A percentile compares a stretch with the other conserved stretches of the same genome.
Evolutionary conservation across 345 rosid genomes (phyloP).

Genomic region (Brassica incana): DNA sequence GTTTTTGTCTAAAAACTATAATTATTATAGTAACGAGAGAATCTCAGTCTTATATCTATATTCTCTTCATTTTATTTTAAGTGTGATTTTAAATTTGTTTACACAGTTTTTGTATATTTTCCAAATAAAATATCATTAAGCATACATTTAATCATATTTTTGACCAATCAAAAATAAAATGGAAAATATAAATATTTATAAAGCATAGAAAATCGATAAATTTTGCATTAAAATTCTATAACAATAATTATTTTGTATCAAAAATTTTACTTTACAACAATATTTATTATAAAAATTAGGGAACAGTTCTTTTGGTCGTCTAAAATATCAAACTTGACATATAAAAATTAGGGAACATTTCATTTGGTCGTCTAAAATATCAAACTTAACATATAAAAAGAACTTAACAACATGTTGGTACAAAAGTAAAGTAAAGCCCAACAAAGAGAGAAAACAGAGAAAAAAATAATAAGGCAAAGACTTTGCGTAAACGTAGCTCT

Average conservation of each 20-base stretch:
- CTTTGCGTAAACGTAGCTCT: slow-evolving; percentile 22
- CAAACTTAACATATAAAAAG: background rate
- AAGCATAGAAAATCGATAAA: no score
- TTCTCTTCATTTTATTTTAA: no score
- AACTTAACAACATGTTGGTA: slow-evolving; percentile 22
- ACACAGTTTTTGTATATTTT: no score
- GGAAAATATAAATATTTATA: no score
- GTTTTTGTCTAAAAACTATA: background rate
- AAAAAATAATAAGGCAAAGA: background rate
- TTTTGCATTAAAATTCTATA: no score
- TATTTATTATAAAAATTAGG: no score
- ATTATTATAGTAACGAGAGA: slow-evolving; percentile 16
- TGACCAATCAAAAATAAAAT: no score
- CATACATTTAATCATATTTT: no score
- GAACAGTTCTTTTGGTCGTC: background rate
- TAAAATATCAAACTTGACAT: background rate
- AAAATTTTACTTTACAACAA: no score
- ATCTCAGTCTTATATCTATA: slow-evolving; percentile 15
- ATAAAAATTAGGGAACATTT: no score
- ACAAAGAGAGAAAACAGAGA: background rate
- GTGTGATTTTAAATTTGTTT: no score
- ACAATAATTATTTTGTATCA: background rate
- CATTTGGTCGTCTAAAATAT: slow-evolving; percentile 1
- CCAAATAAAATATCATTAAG: no score
- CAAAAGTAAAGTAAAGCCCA: slow-evolving; percentile 22